Evolutionary conservation across 2,329 filamentous ascomycete genomes (phyloP).

Genomic region (Torrubiella hemipterigena): DNA sequence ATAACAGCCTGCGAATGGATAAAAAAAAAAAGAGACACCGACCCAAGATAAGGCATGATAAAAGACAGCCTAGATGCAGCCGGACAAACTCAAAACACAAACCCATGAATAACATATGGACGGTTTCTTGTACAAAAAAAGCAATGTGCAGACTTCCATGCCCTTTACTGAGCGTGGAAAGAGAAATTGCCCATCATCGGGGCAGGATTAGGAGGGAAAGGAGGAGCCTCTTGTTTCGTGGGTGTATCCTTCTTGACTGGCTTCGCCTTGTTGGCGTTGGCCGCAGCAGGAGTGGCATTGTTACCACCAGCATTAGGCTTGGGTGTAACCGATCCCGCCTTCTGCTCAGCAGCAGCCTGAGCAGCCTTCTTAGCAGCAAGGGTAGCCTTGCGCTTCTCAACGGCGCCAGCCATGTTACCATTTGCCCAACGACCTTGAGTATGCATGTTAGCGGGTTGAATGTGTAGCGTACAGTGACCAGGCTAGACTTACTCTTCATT

Average conservation of each 20-base stretch:
- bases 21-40: neutral
- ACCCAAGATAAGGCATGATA: neutral
- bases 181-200: no score
- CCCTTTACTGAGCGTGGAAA: no score
- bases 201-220: no score
- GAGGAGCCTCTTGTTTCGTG: no score
- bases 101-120: no score
- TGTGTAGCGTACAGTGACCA: neutral
- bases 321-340: slow-evolving; percentile 22
- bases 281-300: no score
- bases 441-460: slow-evolving; percentile 13
- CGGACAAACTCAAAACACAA: no score
- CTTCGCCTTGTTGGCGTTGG: slow-evolving; percentile 22
- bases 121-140: no score
- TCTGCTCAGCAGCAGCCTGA: slow-evolving; percentile 26
- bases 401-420: slow-evolving; percentile 47
- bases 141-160: no score
- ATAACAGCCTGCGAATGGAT: no score
- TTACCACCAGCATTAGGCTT: no score
- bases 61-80: no score
- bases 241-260: slow-evolving; percentile 12
- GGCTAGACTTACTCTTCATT: slow-evolving; percentile 43
- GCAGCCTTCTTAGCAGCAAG: slow-evolving; percentile 46
- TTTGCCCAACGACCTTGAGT: slow-evolving; percentile 43
- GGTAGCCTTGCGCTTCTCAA: slow-evolving; percentile 47